A percentile compares a stretch with the other conserved stretches of the same genome.
Evolutionary conservation across 2,329 filamentous ascomycete species (phyloP).

Genomic region (Fusarium vanettenii): DNA sequence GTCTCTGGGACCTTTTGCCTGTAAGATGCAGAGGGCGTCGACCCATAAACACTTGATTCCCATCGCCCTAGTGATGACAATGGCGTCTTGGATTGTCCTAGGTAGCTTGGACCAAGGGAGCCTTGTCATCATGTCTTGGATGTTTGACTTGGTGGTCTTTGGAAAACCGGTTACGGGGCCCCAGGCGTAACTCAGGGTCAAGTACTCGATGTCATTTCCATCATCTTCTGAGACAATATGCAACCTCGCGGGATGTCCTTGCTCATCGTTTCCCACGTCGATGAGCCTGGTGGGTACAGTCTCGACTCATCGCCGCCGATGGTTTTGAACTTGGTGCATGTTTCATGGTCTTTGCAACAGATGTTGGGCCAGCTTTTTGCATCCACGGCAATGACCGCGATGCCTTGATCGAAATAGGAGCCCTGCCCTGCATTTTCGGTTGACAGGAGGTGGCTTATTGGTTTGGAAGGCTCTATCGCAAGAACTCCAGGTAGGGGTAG

Average conservation of each 20-base stretch:
- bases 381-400: neutral
- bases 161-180: neutral
- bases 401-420: neutral
- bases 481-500: neutral
- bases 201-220: neutral
- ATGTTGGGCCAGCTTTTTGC: neutral
- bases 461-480: neutral
- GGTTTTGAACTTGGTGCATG: neutral
- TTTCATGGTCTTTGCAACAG: neutral
- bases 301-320: neutral
- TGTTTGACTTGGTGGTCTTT: neutral
- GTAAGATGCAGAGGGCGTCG: neutral
- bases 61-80: neutral
- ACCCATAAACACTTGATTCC: neutral
- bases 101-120: neutral
- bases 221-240: neutral
- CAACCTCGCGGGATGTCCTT: neutral
- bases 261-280: neutral
- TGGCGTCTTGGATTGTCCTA: neutral
- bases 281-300: neutral
- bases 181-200: neutral
- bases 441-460: neutral
- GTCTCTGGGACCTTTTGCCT: neutral
- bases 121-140: neutral
- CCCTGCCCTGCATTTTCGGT: neutral